phyloP scores from a whole-genome alignment of 2,329 filamentous ascomycete genomes.

The Colletotrichum sp. region DNA sequence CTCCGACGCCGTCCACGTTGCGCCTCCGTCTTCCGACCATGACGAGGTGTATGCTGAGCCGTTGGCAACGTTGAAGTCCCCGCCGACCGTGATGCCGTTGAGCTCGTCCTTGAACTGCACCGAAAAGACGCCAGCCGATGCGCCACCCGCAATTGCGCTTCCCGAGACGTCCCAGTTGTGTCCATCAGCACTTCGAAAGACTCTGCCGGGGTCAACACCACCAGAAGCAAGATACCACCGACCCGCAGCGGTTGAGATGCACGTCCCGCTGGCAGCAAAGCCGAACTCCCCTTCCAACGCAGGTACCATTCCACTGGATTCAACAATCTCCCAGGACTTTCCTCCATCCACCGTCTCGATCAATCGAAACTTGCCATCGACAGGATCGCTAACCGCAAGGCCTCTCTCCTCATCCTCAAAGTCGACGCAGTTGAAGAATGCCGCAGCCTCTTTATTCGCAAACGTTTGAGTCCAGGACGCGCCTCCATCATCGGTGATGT shows the following conservation, averaged over 20 bases:
- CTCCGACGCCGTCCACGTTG: slow-evolving; percentile 29
- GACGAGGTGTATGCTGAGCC: slow-evolving; percentile 26
- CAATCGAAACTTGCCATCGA: slow-evolving; percentile 35
- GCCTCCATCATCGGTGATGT: slow-evolving; percentile 32
- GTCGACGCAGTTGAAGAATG: slow-evolving; percentile 39
- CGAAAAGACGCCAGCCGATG: slow-evolving; percentile 34
- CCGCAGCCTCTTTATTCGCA: slow-evolving; percentile 29
- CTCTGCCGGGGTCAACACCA: slow-evolving; percentile 30
- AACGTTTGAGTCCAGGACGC: slow-evolving; percentile 31
- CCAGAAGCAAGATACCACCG: slow-evolving; percentile 34
- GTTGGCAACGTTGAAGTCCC: slow-evolving; percentile 31
- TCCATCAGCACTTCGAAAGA: slow-evolving; percentile 32
- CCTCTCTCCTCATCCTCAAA: slow-evolving; percentile 30
- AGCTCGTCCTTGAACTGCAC: slow-evolving; percentile 32
- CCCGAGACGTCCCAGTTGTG: slow-evolving; percentile 29
- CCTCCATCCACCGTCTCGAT: slow-evolving; percentile 35
- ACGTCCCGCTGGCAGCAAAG: slow-evolving; percentile 39
- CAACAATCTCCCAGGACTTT: slow-evolving; percentile 28
- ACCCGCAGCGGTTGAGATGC: slow-evolving; percentile 30
- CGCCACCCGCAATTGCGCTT: slow-evolving; percentile 29
- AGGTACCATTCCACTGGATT: slow-evolving; percentile 27
- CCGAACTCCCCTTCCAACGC: slow-evolving; percentile 32
- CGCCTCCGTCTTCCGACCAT: slow-evolving; percentile 34
- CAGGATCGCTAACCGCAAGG: slow-evolving; percentile 36
- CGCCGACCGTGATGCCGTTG: slow-evolving; percentile 33